Evolutionary conservation across 352 stramenopile species (phyloP).

Genomic region (Phytophthora brassicae): DNA sequence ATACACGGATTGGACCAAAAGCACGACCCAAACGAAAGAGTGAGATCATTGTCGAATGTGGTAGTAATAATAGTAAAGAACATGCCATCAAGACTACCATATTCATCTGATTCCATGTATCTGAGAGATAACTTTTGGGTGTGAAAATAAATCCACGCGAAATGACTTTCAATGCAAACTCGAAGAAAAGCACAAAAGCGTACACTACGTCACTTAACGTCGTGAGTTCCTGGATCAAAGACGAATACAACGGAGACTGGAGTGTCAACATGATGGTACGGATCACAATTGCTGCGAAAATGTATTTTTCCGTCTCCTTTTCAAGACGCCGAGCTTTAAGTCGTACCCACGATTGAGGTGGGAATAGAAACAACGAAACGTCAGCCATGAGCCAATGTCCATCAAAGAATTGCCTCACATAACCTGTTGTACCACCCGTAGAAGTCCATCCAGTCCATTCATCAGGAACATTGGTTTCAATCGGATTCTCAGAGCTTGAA

Average conservation of each 20-base stretch:
- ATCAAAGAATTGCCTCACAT: slow-evolving; percentile 58
- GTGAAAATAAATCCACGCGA: slow-evolving; percentile 79
- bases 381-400: slow-evolving; percentile 78
- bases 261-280: slow-evolving; percentile 74
- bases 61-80: slow-evolving; percentile 68
- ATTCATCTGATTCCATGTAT: slow-evolving; percentile 86
- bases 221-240: slow-evolving; percentile 81
- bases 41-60: slow-evolving; percentile 72
- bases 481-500: slow-evolving; percentile 8
- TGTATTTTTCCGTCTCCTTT: slow-evolving; percentile 85
- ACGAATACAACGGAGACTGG: slow-evolving; percentile 77
- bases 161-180: slow-evolving; percentile 86
- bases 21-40: slow-evolving; percentile 76
- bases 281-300: slow-evolving; percentile 79
- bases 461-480: slow-evolving; percentile 14
- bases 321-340: slow-evolving; percentile 69
- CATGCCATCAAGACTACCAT: slow-evolving; percentile 80
- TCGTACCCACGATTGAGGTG: slow-evolving; percentile 65
- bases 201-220: slow-evolving; percentile 74
- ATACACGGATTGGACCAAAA: slow-evolving; percentile 82
- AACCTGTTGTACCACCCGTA: slow-evolving; percentile 16
- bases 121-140: slow-evolving; percentile 77
- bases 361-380: slow-evolving; percentile 79
- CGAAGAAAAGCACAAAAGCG: slow-evolving; percentile 70
- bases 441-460: slow-evolving; percentile 29